Percentiles rank a stretch among this genome's conserved stretches.
Conservation (phyloP, 257 asterid species). For the Solanum chiquidenum region DNA sequence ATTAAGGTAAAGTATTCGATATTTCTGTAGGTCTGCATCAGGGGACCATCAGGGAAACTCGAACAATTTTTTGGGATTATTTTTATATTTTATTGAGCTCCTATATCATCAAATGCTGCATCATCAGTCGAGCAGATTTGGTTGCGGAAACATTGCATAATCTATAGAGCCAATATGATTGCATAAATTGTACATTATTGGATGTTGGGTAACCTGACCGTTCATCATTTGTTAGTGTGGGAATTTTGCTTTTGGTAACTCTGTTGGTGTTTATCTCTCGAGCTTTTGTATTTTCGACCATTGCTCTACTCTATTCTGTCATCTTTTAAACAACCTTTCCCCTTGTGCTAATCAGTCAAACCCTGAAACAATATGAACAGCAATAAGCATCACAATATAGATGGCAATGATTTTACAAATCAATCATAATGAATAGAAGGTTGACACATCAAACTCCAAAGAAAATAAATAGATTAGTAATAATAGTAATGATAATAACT, state of each 20-base stretch:
- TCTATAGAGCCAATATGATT: neutral
- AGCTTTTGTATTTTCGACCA: neutral
- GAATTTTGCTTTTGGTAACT: neutral
- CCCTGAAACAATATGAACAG: constrained; percentile 8
- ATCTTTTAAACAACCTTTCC: neutral
- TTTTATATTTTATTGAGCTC: neutral
- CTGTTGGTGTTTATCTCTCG: neutral
- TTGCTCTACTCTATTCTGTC: neutral
- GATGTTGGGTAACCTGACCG: neutral
- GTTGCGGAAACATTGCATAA: neutral
- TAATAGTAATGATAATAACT: neutral
- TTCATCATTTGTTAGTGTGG: neutral
- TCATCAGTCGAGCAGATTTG: neutral
- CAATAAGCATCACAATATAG: neutral
- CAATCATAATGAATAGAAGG: neutral
- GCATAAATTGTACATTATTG: neutral
- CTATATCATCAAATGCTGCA: neutral
- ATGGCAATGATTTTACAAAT: neutral
- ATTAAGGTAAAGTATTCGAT: constrained; percentile 55
- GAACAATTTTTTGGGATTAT: neutral
- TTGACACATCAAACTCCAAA: neutral
- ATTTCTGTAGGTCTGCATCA: neutral
- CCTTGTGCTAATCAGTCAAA: neutral
- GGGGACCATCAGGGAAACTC: neutral
- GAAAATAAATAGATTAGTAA: neutral